Percentiles rank a stretch among this genome's conserved stretches.
Conservation (phyloP, 139 green algal genomes). For the Chlorella sp. region DNA sequence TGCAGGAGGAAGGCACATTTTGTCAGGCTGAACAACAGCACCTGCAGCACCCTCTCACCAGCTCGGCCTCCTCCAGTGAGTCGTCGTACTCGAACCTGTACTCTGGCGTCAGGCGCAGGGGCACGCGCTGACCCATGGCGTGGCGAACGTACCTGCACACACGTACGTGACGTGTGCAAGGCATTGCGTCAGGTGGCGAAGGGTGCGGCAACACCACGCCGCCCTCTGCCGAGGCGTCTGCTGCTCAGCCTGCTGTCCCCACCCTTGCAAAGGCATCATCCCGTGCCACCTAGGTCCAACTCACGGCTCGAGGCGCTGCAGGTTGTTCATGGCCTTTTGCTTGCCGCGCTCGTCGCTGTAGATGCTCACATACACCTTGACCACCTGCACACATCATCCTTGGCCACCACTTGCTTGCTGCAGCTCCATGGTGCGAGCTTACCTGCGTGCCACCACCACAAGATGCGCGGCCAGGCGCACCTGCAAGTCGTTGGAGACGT, state of each 20-base stretch:
- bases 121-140: constrained; percentile 60
- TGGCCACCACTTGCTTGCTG: neutral
- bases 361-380: constrained; percentile 54
- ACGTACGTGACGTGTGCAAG: no score
- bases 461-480: constrained; percentile 5
- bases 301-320: constrained; percentile 64
- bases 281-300: neutral
- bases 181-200: no score
- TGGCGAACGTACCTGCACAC: constrained; percentile 72
- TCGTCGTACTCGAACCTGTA: constrained; percentile 86
- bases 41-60: constrained; percentile 27
- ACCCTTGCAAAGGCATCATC: no score
- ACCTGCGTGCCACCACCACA: neutral
- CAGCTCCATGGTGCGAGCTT: no score
- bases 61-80: constrained; percentile 56
- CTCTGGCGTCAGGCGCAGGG: constrained; percentile 80
- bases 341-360: constrained; percentile 57
- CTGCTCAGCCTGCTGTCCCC: no score
- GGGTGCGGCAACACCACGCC: no score
- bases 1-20: neutral
- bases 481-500: constrained; percentile 83
- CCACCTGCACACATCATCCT: constrained; percentile 24
- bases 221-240: no score
- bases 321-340: constrained; percentile 60
- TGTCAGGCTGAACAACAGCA: neutral